These are phyloP conservation scores for Populus hybrid DNA, from an alignment of 441 rosid species.

Conservation along the genomic window DNA sequence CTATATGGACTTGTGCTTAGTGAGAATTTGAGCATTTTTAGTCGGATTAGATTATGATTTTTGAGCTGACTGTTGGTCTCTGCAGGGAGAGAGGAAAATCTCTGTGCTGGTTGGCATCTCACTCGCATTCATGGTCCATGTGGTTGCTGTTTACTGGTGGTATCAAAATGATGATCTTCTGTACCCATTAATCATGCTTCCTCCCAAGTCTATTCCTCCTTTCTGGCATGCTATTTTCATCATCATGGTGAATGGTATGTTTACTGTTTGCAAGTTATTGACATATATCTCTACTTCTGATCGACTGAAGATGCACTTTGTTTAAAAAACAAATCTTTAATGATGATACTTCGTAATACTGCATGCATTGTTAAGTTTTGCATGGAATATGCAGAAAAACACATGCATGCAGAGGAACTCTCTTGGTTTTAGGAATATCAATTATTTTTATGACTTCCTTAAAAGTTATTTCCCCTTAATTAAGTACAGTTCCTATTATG, in stretches of 20 bases:
- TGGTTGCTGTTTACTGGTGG: constrained; percentile 76
- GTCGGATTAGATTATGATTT: constrained; percentile 1
- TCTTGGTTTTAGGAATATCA: neutral
- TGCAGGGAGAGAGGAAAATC: constrained; percentile 78
- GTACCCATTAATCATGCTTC: constrained; percentile 71
- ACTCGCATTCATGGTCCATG: constrained; percentile 51
- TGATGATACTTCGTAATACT: neutral
- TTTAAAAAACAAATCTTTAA: neutral
- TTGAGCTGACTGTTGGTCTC: constrained; percentile 17
- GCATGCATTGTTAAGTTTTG: neutral
- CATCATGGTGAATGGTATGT: constrained; percentile 71
- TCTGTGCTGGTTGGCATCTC: constrained; percentile 52
- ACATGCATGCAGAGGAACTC: neutral
- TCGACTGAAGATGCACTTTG: neutral
- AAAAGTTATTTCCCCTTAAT: neutral
- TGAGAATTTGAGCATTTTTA: neutral
- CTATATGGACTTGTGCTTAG: constrained; percentile 21
- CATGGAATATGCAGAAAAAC: neutral
- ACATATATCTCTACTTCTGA: constrained; percentile 16
- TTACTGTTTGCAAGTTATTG: constrained; percentile 21
- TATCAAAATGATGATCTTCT: constrained; percentile 61
- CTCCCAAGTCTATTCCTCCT: constrained; percentile 73
- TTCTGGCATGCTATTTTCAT: constrained; percentile 76
- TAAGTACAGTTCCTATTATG: neutral
- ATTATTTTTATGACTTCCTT: neutral